phyloP scores from a whole-genome alignment of 805 yeast species.

The Brettanomyces naardenensis region DNA sequence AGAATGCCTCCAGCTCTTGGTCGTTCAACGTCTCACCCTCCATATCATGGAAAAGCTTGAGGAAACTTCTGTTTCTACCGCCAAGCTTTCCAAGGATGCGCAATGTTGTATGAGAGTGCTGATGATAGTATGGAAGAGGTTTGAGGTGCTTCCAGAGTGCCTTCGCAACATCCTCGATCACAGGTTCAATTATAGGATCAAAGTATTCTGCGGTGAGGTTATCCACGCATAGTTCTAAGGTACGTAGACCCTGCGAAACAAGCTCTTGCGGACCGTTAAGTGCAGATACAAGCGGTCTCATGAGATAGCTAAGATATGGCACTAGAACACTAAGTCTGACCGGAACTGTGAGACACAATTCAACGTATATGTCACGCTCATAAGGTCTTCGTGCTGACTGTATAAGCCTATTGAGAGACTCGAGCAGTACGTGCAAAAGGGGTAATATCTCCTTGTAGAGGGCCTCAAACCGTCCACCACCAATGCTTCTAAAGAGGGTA shows the following conservation, averaged over 20 bases:
- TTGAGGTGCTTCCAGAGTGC: slow-evolving; percentile 86
- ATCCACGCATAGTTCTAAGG: slow-evolving; percentile 92
- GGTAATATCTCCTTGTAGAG: slow-evolving; percentile 92
- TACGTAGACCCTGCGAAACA: slow-evolving; percentile 89
- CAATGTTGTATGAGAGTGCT: slow-evolving; percentile 90
- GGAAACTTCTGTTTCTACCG: slow-evolving; percentile 85
- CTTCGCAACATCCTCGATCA: slow-evolving; percentile 86
- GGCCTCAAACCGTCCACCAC: slow-evolving; percentile 94
- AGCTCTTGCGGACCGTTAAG: slow-evolving; percentile 85
- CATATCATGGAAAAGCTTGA: slow-evolving; percentile 68
- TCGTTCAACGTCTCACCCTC: slow-evolving; percentile 42
- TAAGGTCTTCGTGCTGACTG: slow-evolving; percentile 79
- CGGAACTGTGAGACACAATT: slow-evolving; percentile 90
- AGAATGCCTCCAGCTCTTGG: slow-evolving; percentile 61
- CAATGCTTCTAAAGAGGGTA: slow-evolving; percentile 86
- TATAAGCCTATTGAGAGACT: slow-evolving; percentile 76
- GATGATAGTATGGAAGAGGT: slow-evolving; percentile 92
- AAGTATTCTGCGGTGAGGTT: slow-evolving; percentile 93
- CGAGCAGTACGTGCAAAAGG: slow-evolving; percentile 75
- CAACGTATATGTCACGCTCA: slow-evolving; percentile 91
- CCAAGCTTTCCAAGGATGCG: slow-evolving; percentile 92
- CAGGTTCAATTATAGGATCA: slow-evolving; percentile 96
- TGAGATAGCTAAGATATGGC: slow-evolving; percentile 81
- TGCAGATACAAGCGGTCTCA: slow-evolving; percentile 88
- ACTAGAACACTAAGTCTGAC: slow-evolving; percentile 89